Evolutionary conservation across 768 basidiomycete species (phyloP).

Genomic region (Udeniomyces megalosporus): DNA sequence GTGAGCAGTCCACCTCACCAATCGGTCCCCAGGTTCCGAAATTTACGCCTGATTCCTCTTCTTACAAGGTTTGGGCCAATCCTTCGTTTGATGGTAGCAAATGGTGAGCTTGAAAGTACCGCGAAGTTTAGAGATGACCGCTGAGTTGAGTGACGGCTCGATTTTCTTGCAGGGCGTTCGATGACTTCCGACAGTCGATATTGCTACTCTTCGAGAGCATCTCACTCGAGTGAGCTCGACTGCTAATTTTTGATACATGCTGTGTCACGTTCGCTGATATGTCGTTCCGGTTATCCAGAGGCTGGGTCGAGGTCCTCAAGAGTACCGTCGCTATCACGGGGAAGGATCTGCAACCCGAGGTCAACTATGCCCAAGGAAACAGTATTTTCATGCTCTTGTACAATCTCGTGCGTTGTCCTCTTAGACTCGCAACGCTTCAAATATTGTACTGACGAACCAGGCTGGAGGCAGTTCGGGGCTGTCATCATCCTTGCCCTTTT

Average conservation of each 20-base stretch:
- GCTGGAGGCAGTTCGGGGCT: constrained; percentile 42
- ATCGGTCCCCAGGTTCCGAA: no score
- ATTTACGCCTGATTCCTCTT: no score
- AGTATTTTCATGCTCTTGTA: constrained; percentile 83
- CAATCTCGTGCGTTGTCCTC: constrained; percentile 38
- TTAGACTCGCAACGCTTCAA: neutral
- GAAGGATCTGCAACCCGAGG: constrained; percentile 47
- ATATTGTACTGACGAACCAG: no score
- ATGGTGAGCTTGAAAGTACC: no score
- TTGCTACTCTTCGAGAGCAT: constrained; percentile 93
- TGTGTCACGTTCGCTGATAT: no score
- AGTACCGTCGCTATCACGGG: constrained; percentile 65
- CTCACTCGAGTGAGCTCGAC: constrained; percentile 46
- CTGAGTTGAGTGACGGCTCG: neutral
- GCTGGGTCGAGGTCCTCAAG: constrained; percentile 88
- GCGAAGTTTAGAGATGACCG: no score
- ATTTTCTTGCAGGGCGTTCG: neutral
- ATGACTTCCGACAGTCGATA: constrained; percentile 38
- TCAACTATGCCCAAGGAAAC: constrained; percentile 60
- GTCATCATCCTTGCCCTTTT: constrained; percentile 62
- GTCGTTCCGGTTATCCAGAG: constrained; percentile 25
- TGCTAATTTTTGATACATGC: no score
- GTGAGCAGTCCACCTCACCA: constrained; percentile 19
- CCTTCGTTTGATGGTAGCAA: constrained; percentile 32
- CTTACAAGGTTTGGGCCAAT: constrained; percentile 1